Evolutionary conservation across 805 yeast species (phyloP).

Genomic region (Monosporozyma yasuniensis): DNA sequence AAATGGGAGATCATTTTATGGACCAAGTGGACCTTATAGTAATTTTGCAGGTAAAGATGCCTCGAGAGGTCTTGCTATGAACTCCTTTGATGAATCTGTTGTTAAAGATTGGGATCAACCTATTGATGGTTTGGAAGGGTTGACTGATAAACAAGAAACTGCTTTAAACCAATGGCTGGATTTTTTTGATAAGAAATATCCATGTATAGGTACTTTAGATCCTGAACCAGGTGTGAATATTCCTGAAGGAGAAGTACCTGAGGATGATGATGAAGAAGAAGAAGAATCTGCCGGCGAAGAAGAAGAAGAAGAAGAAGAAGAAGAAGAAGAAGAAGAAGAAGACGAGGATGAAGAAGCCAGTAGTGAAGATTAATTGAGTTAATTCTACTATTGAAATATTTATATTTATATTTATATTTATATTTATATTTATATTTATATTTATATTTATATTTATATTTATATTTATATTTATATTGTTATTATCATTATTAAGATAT

Average conservation of each 20-base stretch:
- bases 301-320: neutral
- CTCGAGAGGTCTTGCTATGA: constrained; percentile 80
- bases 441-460: too few relatives aligned
- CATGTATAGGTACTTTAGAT: constrained; percentile 64
- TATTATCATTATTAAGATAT: neutral
- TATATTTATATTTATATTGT: too few relatives aligned
- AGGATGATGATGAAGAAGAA: neutral
- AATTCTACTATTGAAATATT: neutral
- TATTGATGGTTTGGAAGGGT: constrained; percentile 59
- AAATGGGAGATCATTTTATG: constrained; percentile 74
- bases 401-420: neutral
- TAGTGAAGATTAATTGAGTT: neutral
- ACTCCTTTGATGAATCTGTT: constrained; percentile 66
- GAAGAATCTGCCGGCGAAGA: neutral
- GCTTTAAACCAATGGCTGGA: constrained; percentile 78
- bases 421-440: too few relatives aligned
- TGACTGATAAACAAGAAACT: constrained; percentile 50
- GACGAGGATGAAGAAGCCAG: neutral
- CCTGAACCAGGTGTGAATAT: constrained; percentile 31
- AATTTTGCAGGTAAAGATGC: constrained; percentile 97
- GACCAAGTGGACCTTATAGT: constrained; percentile 92
- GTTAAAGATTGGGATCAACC: constrained; percentile 68
- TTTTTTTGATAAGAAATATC: constrained; percentile 75
- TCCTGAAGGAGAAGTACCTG: neutral
- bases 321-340: neutral